Base-by-base conservation (phyloP, 345 rosid species). In the Brassica nigra region DNA sequence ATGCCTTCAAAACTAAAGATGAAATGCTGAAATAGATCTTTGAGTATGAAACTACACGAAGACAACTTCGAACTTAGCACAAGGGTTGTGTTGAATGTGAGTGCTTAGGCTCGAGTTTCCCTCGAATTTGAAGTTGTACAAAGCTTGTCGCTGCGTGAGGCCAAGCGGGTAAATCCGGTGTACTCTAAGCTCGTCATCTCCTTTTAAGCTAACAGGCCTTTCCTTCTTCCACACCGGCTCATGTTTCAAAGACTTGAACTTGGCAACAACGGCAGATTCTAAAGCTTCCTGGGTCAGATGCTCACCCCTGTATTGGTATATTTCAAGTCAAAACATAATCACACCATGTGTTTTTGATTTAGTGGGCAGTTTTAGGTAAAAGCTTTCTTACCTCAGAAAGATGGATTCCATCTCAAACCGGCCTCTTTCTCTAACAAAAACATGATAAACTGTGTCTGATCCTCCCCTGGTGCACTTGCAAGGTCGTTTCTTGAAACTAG, bases 371-470 rank as follows among this genome's bases (percentile, higher is more conserved):
- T 34, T 34, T 3, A 62, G 10, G 28, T 54, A 54, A 23, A 71
- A 55, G 27, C 33, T 29, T 11, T 68, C 20, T 75, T 85, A 90
- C 98, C 97, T 91, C 83, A 93, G 81, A 79, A 91, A 95, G 80
- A 95, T 82, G 63, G 99, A 95, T 75, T 87, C 89, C 96, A 87
- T 85, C 78, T 91, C 77, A 44, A 93, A 91, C 75, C 90, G 86
- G 75, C 99, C 99, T 84, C 99, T 85, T 83, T 95, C 99, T 81
- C 97, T 78, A 20, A 91, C 90, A 20, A 80, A 93, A 49, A 95
- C 71, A 85, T 95, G 98, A 83, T 89, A 81, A 59, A 93, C 84
- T 0, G 90, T 91, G 76, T 88, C 86, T 29, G 88, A 71, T 55
- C 91, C 77, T 75, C 91, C 83, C 75, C 85, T 85, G 20, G 83